These are phyloP conservation scores for Colletotrichum sp. DNA, from an alignment of 2,329 filamentous ascomycete species.

Conservation along the genomic window DNA sequence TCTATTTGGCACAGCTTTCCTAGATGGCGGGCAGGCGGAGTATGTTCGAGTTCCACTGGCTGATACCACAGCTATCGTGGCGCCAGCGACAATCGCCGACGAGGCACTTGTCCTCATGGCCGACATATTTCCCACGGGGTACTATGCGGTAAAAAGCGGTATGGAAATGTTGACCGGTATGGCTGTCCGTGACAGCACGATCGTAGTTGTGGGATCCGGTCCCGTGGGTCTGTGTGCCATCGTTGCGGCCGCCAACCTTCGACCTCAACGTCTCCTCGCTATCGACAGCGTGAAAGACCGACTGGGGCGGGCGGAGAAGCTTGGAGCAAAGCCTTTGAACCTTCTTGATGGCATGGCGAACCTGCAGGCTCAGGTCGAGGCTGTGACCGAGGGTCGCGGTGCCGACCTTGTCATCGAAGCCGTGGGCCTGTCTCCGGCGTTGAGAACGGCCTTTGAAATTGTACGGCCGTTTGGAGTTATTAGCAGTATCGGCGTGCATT, in stretches of 20 bases:
- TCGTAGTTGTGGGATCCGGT: constrained; percentile 85
- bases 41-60: no score
- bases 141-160: constrained; percentile 80
- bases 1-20: no score
- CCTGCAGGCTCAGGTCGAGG: constrained; percentile 48
- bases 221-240: constrained; percentile 86
- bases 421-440: constrained; percentile 71
- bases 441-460: constrained; percentile 75
- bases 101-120: no score
- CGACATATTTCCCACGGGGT: constrained; percentile 83
- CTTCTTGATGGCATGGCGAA: constrained; percentile 69
- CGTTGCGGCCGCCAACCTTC: constrained; percentile 74
- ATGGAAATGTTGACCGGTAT: constrained; percentile 65
- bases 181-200: constrained; percentile 68
- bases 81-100: no score
- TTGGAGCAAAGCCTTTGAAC: constrained; percentile 86
- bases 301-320: constrained; percentile 71
- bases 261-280: constrained; percentile 77
- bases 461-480: constrained; percentile 76
- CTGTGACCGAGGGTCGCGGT: constrained; percentile 78
- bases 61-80: no score
- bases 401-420: constrained; percentile 88
- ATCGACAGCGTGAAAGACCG: constrained; percentile 79
- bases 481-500: constrained; percentile 79
- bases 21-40: no score